Conservation (phyloP, 1,284 basidiomycete species). For the Ceratobasidium theobromae region DNA sequence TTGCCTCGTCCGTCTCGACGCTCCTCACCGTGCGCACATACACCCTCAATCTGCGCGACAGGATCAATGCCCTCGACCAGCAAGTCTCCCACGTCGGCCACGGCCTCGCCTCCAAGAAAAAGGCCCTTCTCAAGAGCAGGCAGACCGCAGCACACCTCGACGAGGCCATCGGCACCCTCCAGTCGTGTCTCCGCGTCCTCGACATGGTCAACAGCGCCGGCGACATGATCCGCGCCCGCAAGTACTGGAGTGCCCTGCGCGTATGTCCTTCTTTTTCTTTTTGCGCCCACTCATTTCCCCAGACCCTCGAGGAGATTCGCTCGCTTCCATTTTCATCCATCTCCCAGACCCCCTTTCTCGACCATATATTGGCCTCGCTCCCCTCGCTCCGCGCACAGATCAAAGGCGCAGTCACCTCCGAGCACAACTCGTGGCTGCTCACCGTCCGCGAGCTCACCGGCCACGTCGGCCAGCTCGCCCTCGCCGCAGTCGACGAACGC, state of each 20-base stretch:
- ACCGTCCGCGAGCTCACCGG: constrained; percentile 90
- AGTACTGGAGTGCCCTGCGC: constrained; percentile 94
- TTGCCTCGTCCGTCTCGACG: constrained; percentile 93
- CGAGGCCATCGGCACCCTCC: constrained; percentile 92
- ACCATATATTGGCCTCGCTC: constrained; percentile 86
- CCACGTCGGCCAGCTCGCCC: constrained; percentile 83
- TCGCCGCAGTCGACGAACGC: constrained; percentile 87
- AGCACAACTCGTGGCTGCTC: constrained; percentile 96
- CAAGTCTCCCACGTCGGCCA: constrained; percentile 77
- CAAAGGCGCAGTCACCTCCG: constrained; percentile 90
- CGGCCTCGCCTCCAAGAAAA: constrained; percentile 89
- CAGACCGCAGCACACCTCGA: constrained; percentile 92
- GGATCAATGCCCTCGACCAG: constrained; percentile 67
- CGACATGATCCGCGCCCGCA: constrained; percentile 87
- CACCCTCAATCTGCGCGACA: constrained; percentile 78
- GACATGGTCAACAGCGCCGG: constrained; percentile 95
- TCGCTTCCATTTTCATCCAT: constrained; percentile 86
- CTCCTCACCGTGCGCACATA: constrained; percentile 92
- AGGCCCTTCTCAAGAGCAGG: constrained; percentile 82
- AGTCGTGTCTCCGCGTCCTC: constrained; percentile 87
- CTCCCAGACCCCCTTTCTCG: constrained; percentile 91
- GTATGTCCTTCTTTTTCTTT: constrained; percentile 57
- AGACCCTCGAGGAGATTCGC: constrained; percentile 94
- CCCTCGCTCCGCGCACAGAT: constrained; percentile 88
- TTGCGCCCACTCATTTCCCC: neutral